A percentile compares a stretch with the other conserved stretches of the same genome.
phyloP scores from a whole-genome alignment of 192 early-diverging fungal species.

The Coemansia asiatica region DNA sequence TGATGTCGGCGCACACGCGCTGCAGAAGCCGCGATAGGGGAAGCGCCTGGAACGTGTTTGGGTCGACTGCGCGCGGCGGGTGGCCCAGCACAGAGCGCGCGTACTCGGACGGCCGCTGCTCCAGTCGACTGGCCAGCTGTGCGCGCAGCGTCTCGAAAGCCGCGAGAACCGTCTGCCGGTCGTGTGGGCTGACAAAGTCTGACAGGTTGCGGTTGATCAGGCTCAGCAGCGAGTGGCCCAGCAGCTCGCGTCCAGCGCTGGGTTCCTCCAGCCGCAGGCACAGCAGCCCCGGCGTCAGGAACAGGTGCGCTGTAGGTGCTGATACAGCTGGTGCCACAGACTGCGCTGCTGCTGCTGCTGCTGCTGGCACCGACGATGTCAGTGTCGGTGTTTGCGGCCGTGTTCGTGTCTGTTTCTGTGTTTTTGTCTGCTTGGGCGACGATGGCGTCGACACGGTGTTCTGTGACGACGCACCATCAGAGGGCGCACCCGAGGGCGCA shows the following conservation, averaged over 20 bases:
- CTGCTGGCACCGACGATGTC: slow-evolving; percentile 6
- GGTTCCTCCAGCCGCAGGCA: slow-evolving; percentile 51
- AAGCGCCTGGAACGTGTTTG: slow-evolving; percentile 40
- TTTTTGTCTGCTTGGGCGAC: background rate
- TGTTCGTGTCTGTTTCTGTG: too few species aligned
- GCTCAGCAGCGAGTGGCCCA: slow-evolving; percentile 46
- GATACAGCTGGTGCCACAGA: background rate
- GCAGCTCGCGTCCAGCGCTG: slow-evolving; percentile 13
- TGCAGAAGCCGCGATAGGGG: slow-evolving; percentile 43
- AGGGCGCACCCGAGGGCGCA: background rate
- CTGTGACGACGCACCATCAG: too few species aligned
- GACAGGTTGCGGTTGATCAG: slow-evolving; percentile 49
- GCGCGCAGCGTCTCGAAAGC: slow-evolving; percentile 18
- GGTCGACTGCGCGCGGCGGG: slow-evolving; percentile 30
- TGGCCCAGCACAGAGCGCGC: slow-evolving; percentile 21
- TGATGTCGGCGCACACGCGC: slow-evolving; percentile 24
- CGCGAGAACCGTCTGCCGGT: slow-evolving; percentile 16
- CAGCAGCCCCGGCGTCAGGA: slow-evolving; percentile 37
- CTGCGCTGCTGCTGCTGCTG: background rate
- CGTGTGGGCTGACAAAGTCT: slow-evolving; percentile 47
- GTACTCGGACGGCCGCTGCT: slow-evolving; percentile 16
- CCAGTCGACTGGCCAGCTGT: slow-evolving; percentile 19
- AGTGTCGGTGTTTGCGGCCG: too few species aligned
- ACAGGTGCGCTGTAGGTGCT: slow-evolving; percentile 20
- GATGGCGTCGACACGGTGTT: slow-evolving; percentile 1